These are phyloP conservation scores for Colletotrichum tanaceti DNA, from an alignment of 2,329 filamentous ascomycete genomes.

Conservation along the genomic window DNA sequence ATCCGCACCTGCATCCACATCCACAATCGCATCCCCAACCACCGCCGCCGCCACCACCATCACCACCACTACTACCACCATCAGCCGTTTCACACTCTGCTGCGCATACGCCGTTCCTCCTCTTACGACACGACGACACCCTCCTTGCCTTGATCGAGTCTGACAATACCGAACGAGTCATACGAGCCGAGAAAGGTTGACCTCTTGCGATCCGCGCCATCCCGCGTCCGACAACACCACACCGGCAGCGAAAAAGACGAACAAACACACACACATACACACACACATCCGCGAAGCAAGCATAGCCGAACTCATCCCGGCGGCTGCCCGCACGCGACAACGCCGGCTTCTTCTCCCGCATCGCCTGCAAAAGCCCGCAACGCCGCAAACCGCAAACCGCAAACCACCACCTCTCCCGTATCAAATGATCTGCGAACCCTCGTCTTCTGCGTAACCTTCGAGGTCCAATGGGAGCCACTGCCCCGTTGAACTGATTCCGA, in stretches of 20 bases:
- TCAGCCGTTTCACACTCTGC: neutral
- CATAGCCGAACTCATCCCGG: conserved; percentile 10
- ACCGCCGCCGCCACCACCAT: too few relatives aligned
- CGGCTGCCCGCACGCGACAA: conserved; percentile 23
- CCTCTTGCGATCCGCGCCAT: neutral
- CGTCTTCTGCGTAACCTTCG: conserved; percentile 57
- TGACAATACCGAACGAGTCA: neutral
- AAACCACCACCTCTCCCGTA: neutral
- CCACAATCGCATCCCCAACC: too few relatives aligned
- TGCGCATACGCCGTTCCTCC: neutral
- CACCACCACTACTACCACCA: neutral
- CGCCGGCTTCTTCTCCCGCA: conserved; percentile 5
- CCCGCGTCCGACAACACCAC: conserved; percentile 5
- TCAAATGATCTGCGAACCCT: conserved; percentile 53
- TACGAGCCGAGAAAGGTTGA: neutral
- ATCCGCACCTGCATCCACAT: too few relatives aligned
- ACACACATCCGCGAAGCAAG: neutral
- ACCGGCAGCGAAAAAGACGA: neutral
- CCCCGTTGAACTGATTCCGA: conserved; percentile 49
- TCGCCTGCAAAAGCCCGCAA: conserved; percentile 12
- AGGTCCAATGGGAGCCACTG: conserved; percentile 56
- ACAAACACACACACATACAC: neutral
- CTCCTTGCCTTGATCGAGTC: neutral
- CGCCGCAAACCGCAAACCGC: neutral
- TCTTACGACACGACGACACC: neutral